phyloP scores from a whole-genome alignment of 2,329 filamentous ascomycete species.

The Coniochaeta pulveracea region DNA sequence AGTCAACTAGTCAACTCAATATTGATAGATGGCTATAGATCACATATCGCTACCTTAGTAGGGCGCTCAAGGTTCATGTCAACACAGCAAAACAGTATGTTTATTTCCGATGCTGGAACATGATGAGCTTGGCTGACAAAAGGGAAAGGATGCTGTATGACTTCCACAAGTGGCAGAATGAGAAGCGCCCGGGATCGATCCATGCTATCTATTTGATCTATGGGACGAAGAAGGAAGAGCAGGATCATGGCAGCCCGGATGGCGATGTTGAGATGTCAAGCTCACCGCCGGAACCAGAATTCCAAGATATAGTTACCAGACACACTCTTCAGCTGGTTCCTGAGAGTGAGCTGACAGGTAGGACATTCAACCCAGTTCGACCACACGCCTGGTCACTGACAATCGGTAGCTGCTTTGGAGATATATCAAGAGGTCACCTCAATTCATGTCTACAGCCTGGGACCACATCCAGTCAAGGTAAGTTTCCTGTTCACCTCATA shows the following conservation, averaged over 20 bases:
- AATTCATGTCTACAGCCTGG: slow-evolving; percentile 81
- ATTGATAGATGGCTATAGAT: no score
- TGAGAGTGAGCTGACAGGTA: slow-evolving; percentile 63
- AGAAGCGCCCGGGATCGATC: slow-evolving; percentile 60
- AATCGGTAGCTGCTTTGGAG: slow-evolving; percentile 46
- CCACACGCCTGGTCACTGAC: slow-evolving; percentile 8
- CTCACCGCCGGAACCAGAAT: slow-evolving; percentile 46
- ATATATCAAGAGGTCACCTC: slow-evolving; percentile 64
- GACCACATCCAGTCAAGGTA: slow-evolving; percentile 57
- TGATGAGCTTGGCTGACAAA: not conserved
- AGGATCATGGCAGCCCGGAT: slow-evolving; percentile 26
- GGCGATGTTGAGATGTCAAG: slow-evolving; percentile 61
- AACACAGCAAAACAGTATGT: slow-evolving; percentile 80
- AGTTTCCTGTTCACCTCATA: slow-evolving; percentile 1
- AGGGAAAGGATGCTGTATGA: slow-evolving; percentile 69
- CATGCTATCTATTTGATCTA: slow-evolving; percentile 87
- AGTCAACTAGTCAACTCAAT: slow-evolving; percentile 1
- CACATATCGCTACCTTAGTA: slow-evolving; percentile 76
- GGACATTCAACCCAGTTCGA: not conserved
- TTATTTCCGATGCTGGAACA: not conserved
- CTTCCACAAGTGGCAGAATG: slow-evolving; percentile 70
- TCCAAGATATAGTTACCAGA: slow-evolving; percentile 38
- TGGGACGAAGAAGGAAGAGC: slow-evolving; percentile 44
- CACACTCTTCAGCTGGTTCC: slow-evolving; percentile 54
- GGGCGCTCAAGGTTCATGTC: slow-evolving; percentile 72